Evolutionary conservation across 306 rosid species (phyloP), one percentile per base, ranked within the genome.

Genomic region (Chamaecrista fasciculata): DNA sequence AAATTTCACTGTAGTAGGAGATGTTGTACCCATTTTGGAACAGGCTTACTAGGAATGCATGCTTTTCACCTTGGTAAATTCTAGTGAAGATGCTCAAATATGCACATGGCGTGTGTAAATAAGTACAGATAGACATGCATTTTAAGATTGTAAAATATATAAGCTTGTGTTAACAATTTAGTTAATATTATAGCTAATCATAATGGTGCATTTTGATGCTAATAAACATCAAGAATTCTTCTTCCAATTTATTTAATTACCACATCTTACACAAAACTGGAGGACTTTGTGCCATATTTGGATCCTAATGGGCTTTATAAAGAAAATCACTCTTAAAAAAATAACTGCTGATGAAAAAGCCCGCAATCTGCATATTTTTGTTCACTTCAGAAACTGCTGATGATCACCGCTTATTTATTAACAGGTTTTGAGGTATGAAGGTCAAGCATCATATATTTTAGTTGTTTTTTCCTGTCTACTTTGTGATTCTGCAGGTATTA

Each of bases 401-500:
- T 69, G 34, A 40, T 50, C 33, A 2, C 42, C 40, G 31, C 49
- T 52, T 44, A 6, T 47, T 10, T 34, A 57, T 48, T 46, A n/a
- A 16, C 55, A 42, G 43, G 66, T 20, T 59, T 23, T 12, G 37
- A 7, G 46, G 49, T 24, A 23, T 53, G 59, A 51, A 29, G 47
- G 63, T 66, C 25, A 25, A 24, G 24, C 23, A 44, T 55, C 12
- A 4, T 36, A 61, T 60, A n/a, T n/a, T n/a, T 56, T 53, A 36
- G 5, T 67, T 15, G n/a, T 39, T 62, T 67, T 67, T 21, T 0
- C 8, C 48, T 77, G 67, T 42, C 66, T 4, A 51, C 63, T 33
- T 44, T 62, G 48, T 56, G 47, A 44, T 53, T 68, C 67, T 79
- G 34, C 84, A 93, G 97, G 98, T 76, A 43, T 93, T 23, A 93